Percentiles rank a stretch among this genome's conserved stretches.
These are phyloP conservation scores for Suhomyces terraborum DNA, from an alignment of 1,139 yeast genomes.

Conservation along the genomic window DNA sequence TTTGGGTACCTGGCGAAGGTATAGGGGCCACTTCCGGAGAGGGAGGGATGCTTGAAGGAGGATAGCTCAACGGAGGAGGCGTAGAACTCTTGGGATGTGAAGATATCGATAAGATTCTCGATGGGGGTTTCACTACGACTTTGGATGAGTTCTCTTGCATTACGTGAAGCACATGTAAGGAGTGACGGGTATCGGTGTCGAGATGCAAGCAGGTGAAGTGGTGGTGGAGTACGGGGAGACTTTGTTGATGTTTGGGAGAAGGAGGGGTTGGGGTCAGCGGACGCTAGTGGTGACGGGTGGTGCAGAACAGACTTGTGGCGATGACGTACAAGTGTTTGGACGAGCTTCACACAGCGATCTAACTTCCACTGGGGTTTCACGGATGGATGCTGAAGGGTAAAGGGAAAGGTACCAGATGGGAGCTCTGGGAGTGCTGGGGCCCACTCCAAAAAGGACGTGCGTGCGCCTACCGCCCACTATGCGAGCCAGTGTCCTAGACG, in stretches of 20 bases:
- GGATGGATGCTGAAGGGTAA: slow-evolving; percentile 1
- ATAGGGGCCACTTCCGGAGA: slow-evolving; percentile 16
- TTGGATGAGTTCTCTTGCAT: slow-evolving; percentile 11
- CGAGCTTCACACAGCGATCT: no score
- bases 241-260: slow-evolving; percentile 1
- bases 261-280: no score
- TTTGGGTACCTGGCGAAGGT: slow-evolving; percentile 5
- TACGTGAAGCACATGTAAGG: slow-evolving; percentile 5
- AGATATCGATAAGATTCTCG: slow-evolving; percentile 11
- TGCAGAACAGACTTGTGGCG: no score
- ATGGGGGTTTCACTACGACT: slow-evolving; percentile 12
- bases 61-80: slow-evolving; percentile 13
- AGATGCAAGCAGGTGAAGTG: neutral
- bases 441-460: neutral
- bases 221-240: neutral
- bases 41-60: slow-evolving; percentile 19
- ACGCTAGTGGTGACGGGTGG: no score
- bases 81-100: slow-evolving; percentile 12
- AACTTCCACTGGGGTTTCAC: no score
- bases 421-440: slow-evolving; percentile 3
- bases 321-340: no score
- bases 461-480: slow-evolving; percentile 2
- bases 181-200: neutral
- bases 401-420: slow-evolving; percentile 4
- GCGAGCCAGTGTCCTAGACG: slow-evolving; percentile 4